Evolutionary conservation across 2,329 filamentous ascomycete species (phyloP), one percentile per base, ranked within the genome.

Genomic region (Verticillium zaregamsianum): DNA sequence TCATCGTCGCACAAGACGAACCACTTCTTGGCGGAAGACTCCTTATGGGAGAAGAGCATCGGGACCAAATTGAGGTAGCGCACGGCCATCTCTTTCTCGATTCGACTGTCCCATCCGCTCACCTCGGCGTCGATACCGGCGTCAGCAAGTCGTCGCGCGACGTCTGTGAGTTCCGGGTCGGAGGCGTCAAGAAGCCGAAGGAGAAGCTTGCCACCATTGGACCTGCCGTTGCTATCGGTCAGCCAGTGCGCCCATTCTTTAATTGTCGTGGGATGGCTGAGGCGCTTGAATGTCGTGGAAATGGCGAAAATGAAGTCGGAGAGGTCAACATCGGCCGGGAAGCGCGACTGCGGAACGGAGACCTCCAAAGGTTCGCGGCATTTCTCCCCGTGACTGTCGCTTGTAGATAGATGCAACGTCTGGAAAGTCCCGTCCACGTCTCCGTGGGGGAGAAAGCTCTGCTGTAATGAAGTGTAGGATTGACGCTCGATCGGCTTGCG

Each of bases 1-100:
- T 86, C 83, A 62, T 85, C 82, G 63, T 86, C 82, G 65, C 83
- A 84, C 20, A 82, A 75, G 45, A 82, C 81, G 2, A 81, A 76
- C 83, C 83, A 86, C 61, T 80, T 82, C 67, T 78, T 79, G 40
- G 70, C 63, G 45, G 66, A 68, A 57, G 78, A 73, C 4, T 75
- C 75, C 1, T 72, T 73, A 65, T 82, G 79, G 63, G 79, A 75
- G 67, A 80, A 82, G 25, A 82, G 67, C 1, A 76, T 76, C 9
- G 80, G 80, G 5, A 81, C 74, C 2, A 82, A 73, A 0, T 78
- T 78, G 20, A 82, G 72, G 64, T 82, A 82, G 59, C 80, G 77
- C 59, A 80, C 77, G 11, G 80, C 80, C 80, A 82, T 82, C 63
- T 79, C 76, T 3, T 58, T 57, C 14, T 57, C 31, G 67, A 79